Conservation (phyloP, 768 basidiomycete genomes). For the Tylopilus subfusipes region DNA sequence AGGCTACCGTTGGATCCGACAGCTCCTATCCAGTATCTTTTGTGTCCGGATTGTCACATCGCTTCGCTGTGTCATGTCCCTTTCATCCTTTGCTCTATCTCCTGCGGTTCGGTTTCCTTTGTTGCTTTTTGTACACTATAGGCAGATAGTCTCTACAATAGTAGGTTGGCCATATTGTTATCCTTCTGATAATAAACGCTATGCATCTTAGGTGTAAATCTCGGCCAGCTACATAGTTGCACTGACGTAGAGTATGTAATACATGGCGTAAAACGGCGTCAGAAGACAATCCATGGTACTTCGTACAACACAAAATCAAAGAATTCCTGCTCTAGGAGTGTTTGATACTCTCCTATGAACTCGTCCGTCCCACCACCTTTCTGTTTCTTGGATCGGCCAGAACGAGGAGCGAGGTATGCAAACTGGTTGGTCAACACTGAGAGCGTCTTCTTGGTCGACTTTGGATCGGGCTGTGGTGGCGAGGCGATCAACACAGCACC, state of each 20-base stretch:
- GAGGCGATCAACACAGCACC: neutral
- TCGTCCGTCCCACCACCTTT: slow-evolving; percentile 50
- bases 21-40: slow-evolving; percentile 13
- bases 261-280: slow-evolving; percentile 18
- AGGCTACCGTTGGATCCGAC: slow-evolving; percentile 12
- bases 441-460: slow-evolving; percentile 76
- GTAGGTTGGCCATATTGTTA: slow-evolving; percentile 61
- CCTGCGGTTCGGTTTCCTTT: slow-evolving; percentile 17
- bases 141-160: slow-evolving; percentile 47
- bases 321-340: slow-evolving; percentile 91
- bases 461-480: slow-evolving; percentile 72
- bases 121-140: slow-evolving; percentile 37
- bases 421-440: slow-evolving; percentile 72
- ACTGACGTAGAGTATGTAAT: neutral
- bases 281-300: slow-evolving; percentile 83
- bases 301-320: slow-evolving; percentile 95
- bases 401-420: slow-evolving; percentile 72
- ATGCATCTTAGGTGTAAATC: slow-evolving; percentile 26
- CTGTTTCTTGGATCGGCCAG: slow-evolving; percentile 42
- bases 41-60: slow-evolving; percentile 15
- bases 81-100: slow-evolving; percentile 24
- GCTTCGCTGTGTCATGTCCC: slow-evolving; percentile 15
- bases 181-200: slow-evolving; percentile 54
- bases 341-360: slow-evolving; percentile 87
- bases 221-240: neutral